These are phyloP conservation scores for Rhynchosporium agropyri DNA, from an alignment of 2,329 filamentous ascomycete species.

Conservation along the genomic window DNA sequence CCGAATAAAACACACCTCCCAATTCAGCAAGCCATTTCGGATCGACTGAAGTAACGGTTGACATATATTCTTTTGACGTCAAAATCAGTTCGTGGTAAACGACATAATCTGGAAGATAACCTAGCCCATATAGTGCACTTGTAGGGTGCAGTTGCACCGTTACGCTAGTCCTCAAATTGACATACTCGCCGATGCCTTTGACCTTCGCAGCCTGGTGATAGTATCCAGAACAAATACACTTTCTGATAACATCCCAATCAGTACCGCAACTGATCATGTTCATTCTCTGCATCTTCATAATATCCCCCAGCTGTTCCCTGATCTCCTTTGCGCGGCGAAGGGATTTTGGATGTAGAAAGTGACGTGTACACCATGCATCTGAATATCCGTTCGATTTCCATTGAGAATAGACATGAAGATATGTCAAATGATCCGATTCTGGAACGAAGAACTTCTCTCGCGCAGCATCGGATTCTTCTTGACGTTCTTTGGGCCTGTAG, in stretches of 20 bases:
- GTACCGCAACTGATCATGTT: constrained; percentile 83
- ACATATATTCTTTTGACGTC: constrained; percentile 97
- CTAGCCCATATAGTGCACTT: constrained; percentile 86
- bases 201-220: constrained; percentile 97
- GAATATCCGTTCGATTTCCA: constrained; percentile 91
- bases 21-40: constrained; percentile 97
- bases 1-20: constrained; percentile 93
- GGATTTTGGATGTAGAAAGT: constrained; percentile 95
- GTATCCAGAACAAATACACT: constrained; percentile 96
- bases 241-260: constrained; percentile 94
- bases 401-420: constrained; percentile 92
- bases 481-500: constrained; percentile 93
- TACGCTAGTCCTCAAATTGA: constrained; percentile 93
- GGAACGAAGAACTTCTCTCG: constrained; percentile 98
- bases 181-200: constrained; percentile 95
- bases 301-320: constrained; percentile 87
- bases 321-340: constrained; percentile 91
- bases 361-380: constrained; percentile 88
- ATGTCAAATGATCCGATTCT: constrained; percentile 94
- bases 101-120: constrained; percentile 94
- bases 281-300: constrained; percentile 95
- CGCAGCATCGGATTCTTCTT: constrained; percentile 93
- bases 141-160: constrained; percentile 95
- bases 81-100: constrained; percentile 98
- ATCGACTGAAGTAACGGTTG: constrained; percentile 92